Evolutionary conservation across 2,329 filamentous ascomycete genomes (phyloP).

Genomic region (Dothiorella sarmentorum): DNA sequence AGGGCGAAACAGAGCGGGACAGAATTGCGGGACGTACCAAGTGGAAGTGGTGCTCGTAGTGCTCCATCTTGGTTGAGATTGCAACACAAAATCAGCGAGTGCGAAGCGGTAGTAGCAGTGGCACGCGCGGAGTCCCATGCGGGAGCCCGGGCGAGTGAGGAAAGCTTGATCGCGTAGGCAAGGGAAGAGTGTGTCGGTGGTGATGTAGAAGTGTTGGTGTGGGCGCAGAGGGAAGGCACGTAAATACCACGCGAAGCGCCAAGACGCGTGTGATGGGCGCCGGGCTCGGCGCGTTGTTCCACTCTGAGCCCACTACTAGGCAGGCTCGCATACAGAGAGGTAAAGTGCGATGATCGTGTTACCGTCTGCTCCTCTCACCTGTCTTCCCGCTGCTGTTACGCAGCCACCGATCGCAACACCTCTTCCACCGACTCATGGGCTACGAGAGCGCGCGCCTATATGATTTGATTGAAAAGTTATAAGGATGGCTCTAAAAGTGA

Average conservation of each 20-base stretch:
- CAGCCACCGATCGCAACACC: no score
- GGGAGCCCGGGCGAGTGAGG: not conserved
- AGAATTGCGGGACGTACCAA: not conserved
- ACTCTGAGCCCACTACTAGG: not conserved
- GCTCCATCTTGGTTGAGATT: not conserved
- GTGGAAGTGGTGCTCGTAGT: not conserved
- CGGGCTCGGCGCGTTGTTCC: not conserved
- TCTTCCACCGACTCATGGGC: no score
- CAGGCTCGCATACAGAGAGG: not conserved
- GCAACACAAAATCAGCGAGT: not conserved
- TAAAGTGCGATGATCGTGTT: not conserved
- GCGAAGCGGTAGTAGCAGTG: no score
- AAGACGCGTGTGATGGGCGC: not conserved
- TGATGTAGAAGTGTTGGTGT: not conserved
- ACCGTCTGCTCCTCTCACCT: not conserved
- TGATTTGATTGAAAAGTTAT: no score
- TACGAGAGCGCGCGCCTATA: no score
- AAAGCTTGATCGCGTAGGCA: not conserved
- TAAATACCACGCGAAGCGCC: not conserved
- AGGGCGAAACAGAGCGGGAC: no score
- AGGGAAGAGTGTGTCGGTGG: not conserved
- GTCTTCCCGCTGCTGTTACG: not conserved
- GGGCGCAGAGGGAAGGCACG: not conserved
- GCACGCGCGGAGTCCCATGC: not conserved
- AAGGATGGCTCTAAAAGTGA: no score